Conservation (phyloP, 768 basidiomycete genomes). For the Panellus pusillus region DNA sequence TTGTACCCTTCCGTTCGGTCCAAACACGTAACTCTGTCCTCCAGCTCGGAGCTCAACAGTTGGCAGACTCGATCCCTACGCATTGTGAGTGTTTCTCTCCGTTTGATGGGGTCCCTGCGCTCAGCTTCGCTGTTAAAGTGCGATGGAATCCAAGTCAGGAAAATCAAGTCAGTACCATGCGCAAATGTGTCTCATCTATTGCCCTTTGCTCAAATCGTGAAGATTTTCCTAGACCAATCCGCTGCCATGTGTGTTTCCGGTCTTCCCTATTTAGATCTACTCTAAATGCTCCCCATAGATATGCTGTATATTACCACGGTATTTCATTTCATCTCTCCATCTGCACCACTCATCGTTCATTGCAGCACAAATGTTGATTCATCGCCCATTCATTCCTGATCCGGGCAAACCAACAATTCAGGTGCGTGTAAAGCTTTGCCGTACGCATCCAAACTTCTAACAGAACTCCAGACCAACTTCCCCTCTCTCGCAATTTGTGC, state of each 20-base stretch:
- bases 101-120: too few species aligned
- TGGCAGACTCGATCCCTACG: constrained; percentile 56
- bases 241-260: too few species aligned
- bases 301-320: constrained; percentile 12
- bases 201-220: background rate
- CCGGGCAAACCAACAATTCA: background rate
- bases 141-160: constrained; percentile 10
- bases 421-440: background rate
- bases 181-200: too few species aligned
- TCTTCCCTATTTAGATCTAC: background rate
- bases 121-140: too few species aligned
- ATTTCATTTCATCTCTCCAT: too few species aligned
- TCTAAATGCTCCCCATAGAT: background rate
- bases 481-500: too few species aligned
- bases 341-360: too few species aligned
- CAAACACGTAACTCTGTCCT: constrained; percentile 30
- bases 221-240: constrained; percentile 8
- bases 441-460: background rate
- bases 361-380: too few species aligned
- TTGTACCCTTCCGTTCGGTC: background rate
- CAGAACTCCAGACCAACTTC: background rate
- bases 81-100: too few species aligned
- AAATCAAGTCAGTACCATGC: background rate
- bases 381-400: constrained; percentile 5
- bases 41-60: constrained; percentile 53